These are phyloP conservation scores for Ophiostoma australiae DNA, from an alignment of 2,329 filamentous ascomycete genomes.

Conservation along the genomic window DNA sequence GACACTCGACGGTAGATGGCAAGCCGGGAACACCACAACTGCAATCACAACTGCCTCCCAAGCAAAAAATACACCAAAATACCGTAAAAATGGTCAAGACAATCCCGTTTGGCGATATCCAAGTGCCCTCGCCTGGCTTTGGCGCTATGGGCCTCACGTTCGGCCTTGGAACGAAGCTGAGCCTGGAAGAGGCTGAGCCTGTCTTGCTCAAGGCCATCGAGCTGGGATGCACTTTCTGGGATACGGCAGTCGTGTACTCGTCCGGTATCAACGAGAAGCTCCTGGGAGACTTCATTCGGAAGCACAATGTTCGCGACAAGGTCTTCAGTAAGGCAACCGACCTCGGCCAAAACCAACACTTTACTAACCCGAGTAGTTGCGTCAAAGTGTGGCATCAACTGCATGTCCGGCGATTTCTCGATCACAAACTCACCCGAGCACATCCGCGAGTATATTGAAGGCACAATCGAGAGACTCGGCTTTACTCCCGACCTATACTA, in stretches of 20 bases:
- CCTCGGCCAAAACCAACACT: background rate
- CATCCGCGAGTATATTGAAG: background rate
- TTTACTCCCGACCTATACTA: background rate
- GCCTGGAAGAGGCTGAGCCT: slow-evolving; percentile 21
- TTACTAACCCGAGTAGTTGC: background rate
- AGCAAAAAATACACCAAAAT: background rate
- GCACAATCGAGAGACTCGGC: background rate
- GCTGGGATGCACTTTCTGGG: slow-evolving; percentile 25
- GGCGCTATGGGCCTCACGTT: slow-evolving; percentile 43
- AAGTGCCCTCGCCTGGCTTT: slow-evolving; percentile 43
- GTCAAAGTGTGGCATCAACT: background rate
- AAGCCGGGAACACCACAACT: background rate
- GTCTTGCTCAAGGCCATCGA: slow-evolving; percentile 24
- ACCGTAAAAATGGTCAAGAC: slow-evolving; percentile 38
- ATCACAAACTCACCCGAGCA: background rate
- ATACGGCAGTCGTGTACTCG: slow-evolving; percentile 32
- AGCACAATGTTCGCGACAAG: slow-evolving; percentile 1
- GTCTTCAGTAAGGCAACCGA: background rate
- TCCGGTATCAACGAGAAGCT: slow-evolving; percentile 23
- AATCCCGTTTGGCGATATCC: slow-evolving; percentile 37
- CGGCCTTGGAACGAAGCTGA: slow-evolving; percentile 16
- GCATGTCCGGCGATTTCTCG: background rate
- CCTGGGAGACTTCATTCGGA: background rate
- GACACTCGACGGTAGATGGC: background rate
- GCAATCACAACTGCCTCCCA: background rate